These are phyloP conservation scores for Triticum dicoccoides DNA, from an alignment of 176 grass and related monocot species.

Conservation along the genomic window DNA sequence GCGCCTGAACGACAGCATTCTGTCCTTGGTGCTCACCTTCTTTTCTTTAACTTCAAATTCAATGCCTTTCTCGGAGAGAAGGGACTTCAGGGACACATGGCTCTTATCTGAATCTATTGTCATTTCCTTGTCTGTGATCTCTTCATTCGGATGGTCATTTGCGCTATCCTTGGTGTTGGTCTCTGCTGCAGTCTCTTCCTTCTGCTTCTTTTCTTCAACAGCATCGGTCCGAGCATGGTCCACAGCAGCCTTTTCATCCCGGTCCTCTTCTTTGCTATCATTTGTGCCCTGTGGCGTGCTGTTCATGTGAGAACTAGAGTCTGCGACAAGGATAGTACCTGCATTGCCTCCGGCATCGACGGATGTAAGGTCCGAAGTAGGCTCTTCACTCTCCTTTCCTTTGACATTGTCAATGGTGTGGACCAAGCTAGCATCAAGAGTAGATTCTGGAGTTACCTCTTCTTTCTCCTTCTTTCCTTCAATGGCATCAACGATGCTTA, in stretches of 20 bases:
- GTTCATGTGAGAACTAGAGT: constrained; percentile 3
- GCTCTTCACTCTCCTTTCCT: not conserved
- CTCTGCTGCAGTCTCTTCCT: constrained; percentile 11
- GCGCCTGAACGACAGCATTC: constrained; percentile 32
- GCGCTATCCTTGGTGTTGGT: not conserved
- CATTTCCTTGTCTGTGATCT: constrained; percentile 42
- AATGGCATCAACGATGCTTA: not conserved
- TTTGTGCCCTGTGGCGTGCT: not conserved
- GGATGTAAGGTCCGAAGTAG: not conserved
- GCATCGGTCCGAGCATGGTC: not conserved
- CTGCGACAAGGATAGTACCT: not conserved
- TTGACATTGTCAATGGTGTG: not conserved
- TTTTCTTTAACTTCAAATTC: constrained; percentile 46
- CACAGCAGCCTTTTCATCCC: not conserved
- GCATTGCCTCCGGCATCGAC: not conserved
- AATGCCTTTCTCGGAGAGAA: constrained; percentile 42
- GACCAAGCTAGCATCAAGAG: not conserved
- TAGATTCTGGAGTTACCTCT: not conserved
- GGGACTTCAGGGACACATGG: constrained; percentile 49
- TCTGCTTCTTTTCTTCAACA: not conserved
- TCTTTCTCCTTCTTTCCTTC: not conserved
- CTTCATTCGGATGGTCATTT: constrained; percentile 19
- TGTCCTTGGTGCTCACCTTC: constrained; percentile 36
- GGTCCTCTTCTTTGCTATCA: not conserved
- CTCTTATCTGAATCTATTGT: constrained; percentile 37